These are phyloP conservation scores for Hortiboletus flavorubellus DNA, from an alignment of 768 basidiomycete species.

Conservation along the genomic window DNA sequence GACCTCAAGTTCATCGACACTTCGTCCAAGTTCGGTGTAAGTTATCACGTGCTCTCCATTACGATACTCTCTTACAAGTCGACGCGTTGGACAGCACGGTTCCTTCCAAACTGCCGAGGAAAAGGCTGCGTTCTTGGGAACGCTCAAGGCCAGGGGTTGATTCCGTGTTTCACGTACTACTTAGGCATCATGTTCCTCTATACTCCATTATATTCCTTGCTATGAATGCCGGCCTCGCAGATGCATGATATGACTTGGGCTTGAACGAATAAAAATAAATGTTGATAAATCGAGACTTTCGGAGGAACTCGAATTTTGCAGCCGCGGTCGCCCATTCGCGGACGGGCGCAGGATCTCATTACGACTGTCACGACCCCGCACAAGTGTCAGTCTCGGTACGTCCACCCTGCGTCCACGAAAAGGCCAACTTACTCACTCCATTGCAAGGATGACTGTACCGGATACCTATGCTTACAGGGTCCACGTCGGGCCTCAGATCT, in stretches of 20 bases:
- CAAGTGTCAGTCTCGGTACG: slow-evolving; percentile 46
- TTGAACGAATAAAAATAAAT: no score
- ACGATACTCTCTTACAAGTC: not conserved
- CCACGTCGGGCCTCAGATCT: slow-evolving; percentile 65
- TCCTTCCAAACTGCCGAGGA: slow-evolving; percentile 97
- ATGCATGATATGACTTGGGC: not conserved
- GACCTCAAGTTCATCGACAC: slow-evolving; percentile 99
- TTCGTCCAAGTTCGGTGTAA: slow-evolving; percentile 93
- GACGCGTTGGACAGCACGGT: slow-evolving; percentile 61
- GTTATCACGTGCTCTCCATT: slow-evolving; percentile 26
- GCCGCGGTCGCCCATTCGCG: not conserved
- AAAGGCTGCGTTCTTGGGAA: slow-evolving; percentile 92
- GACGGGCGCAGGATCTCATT: not conserved
- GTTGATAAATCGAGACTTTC: not conserved
- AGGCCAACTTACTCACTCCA: slow-evolving; percentile 5
- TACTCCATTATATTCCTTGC: slow-evolving; percentile 36
- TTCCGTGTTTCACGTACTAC: slow-evolving; percentile 38
- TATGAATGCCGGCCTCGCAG: slow-evolving; percentile 36
- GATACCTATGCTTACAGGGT: slow-evolving; percentile 80
- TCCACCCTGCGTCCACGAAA: slow-evolving; percentile 3
- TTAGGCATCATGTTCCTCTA: slow-evolving; percentile 36
- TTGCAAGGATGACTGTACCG: slow-evolving; percentile 65
- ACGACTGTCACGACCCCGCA: slow-evolving; percentile 9
- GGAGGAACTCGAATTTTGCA: not conserved
- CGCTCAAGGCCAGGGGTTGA: slow-evolving; percentile 82